Conservation (phyloP, 2,329 filamentous ascomycete species). For the Claviceps quebecensis region DNA sequence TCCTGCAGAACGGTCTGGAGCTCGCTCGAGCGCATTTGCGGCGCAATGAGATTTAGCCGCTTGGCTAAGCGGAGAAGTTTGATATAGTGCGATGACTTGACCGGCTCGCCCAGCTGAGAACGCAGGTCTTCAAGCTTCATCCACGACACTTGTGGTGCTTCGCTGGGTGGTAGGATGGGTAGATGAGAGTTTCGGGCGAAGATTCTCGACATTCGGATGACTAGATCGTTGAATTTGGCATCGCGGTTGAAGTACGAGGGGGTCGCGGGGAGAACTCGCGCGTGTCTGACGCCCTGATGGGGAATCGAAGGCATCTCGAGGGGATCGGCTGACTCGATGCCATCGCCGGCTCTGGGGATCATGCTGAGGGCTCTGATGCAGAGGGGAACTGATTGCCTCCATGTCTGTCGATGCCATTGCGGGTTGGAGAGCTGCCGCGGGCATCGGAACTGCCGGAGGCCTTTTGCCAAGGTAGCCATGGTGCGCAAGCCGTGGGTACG, state of each 20-base stretch:
- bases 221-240: slow-evolving; percentile 73
- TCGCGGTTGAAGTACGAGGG: slow-evolving; percentile 90
- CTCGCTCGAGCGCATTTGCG: slow-evolving; percentile 56
- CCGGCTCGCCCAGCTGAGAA: slow-evolving; percentile 52
- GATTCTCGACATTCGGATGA: slow-evolving; percentile 59
- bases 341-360: slow-evolving; percentile 10
- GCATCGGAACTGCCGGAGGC: slow-evolving; percentile 23
- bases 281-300: slow-evolving; percentile 28
- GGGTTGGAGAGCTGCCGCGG: slow-evolving; percentile 15
- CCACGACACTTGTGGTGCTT: slow-evolving; percentile 68
- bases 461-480: slow-evolving; percentile 22
- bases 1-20: slow-evolving; percentile 49
- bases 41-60: slow-evolving; percentile 74
- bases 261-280: slow-evolving; percentile 69
- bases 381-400: slow-evolving; percentile 13
- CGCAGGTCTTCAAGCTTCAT: slow-evolving; percentile 66
- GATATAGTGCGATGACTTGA: slow-evolving; percentile 66
- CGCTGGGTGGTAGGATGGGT: slow-evolving; percentile 49
- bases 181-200: slow-evolving; percentile 58
- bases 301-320: slow-evolving; percentile 11
- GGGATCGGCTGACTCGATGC: background rate
- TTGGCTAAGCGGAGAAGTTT: slow-evolving; percentile 63
- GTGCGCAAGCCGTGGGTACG: background rate
- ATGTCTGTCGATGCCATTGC: slow-evolving; percentile 16
- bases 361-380: slow-evolving; percentile 13